These are phyloP conservation scores for Nymphaea thermarum DNA, from an alignment of 164 flowering plant species.

Conservation along the genomic window DNA sequence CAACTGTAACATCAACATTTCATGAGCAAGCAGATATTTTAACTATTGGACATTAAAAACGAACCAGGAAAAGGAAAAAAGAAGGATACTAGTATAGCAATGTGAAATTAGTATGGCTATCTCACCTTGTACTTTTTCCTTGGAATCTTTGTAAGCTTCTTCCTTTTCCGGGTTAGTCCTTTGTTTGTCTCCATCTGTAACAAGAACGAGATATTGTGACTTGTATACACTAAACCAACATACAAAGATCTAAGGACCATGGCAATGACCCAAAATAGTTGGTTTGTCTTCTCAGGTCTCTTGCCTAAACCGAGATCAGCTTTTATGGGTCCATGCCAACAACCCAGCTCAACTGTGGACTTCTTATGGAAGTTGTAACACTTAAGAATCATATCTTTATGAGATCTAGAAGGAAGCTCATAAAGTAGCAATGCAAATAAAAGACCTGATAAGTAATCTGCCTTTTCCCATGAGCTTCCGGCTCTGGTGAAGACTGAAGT, in stretches of 20 bases:
- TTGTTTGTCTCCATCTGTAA: slow-evolving; percentile 83
- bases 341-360: no score
- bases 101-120: neutral
- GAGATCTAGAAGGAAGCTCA: neutral
- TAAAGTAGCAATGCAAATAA: neutral
- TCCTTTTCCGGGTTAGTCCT: slow-evolving; percentile 77
- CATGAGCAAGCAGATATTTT: neutral
- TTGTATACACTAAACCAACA: neutral
- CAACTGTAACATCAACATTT: slow-evolving; percentile 24
- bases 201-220: neutral
- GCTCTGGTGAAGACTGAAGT: slow-evolving; percentile 34
- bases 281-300: neutral
- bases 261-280: no score
- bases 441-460: slow-evolving; percentile 58
- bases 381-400: no score
- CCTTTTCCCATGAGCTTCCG: slow-evolving; percentile 64
- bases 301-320: neutral
- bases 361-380: no score
- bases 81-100: neutral
- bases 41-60: neutral
- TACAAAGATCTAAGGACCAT: neutral
- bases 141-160: slow-evolving; percentile 70
- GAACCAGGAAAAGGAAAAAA: neutral
- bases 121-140: slow-evolving; percentile 92
- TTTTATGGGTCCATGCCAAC: no score